Conservation (phyloP, 2,329 filamentous ascomycete genomes). For the Aspergillus bombycis region DNA sequence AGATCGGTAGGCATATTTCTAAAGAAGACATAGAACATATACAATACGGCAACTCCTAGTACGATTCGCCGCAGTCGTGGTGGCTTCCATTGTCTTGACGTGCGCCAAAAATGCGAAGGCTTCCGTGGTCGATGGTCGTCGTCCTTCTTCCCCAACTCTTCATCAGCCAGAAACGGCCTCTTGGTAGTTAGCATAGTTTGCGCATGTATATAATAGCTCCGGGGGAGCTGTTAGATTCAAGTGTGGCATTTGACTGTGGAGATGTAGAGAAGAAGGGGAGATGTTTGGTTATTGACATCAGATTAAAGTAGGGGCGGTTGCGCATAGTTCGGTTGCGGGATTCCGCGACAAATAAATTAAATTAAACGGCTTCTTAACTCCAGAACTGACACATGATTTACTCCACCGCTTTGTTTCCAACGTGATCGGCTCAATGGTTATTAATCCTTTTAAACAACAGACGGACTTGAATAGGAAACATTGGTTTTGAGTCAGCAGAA, state of each 20-base stretch:
- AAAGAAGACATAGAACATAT: constrained; percentile 65
- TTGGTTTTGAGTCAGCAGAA: background rate
- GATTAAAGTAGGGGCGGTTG: background rate
- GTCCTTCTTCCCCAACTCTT: constrained; percentile 68
- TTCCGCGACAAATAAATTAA: background rate
- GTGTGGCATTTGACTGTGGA: constrained; percentile 14
- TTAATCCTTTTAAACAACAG: background rate
- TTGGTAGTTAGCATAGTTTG: constrained; percentile 44
- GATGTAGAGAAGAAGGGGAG: background rate
- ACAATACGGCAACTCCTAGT: constrained; percentile 50
- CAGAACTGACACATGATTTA: background rate
- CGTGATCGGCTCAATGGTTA: background rate
- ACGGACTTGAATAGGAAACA: background rate
- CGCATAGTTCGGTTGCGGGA: constrained; percentile 13
- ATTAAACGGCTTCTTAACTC: background rate
- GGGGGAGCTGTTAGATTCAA: constrained; percentile 21
- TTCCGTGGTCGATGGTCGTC: constrained; percentile 58
- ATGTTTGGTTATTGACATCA: background rate
- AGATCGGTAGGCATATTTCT: constrained; percentile 63
- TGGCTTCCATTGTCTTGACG: constrained; percentile 38
- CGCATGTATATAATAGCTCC: constrained; percentile 24
- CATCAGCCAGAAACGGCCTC: constrained; percentile 55
- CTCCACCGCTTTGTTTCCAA: constrained; percentile 10
- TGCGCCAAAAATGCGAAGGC: constrained; percentile 30
- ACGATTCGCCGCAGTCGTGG: constrained; percentile 55